Evolutionary conservation across 768 basidiomycete genomes (phyloP).

Genomic region (Melanogaster broomeanus): DNA sequence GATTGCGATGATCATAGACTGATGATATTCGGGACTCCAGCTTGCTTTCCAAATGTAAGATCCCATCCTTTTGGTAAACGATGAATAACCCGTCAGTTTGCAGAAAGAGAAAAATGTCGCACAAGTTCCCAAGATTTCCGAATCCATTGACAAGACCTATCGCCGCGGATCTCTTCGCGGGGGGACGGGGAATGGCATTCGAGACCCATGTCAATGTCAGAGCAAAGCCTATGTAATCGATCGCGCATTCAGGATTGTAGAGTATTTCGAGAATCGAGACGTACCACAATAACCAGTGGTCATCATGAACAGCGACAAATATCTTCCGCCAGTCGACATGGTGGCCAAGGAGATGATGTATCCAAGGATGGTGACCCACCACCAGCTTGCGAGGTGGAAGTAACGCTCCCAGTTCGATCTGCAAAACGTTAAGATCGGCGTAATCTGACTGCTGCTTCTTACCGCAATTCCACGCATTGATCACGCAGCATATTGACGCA

Average conservation of each 20-base stretch:
- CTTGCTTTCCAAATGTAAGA: conserved; percentile 60
- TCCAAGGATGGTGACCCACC: conserved; percentile 61
- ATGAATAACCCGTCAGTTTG: not conserved
- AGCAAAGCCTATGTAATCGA: conserved; percentile 35
- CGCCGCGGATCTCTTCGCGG: conserved; percentile 50
- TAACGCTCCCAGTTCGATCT: conserved; percentile 68
- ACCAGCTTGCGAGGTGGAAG: conserved; percentile 57
- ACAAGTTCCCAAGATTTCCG: conserved; percentile 63
- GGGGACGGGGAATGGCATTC: conserved; percentile 60
- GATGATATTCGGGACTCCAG: conserved; percentile 68
- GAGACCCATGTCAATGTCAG: conserved; percentile 62
- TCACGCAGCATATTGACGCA: conserved; percentile 46
- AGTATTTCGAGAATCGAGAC: not conserved
- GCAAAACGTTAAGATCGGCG: not conserved
- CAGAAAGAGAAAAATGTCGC: conserved; percentile 18
- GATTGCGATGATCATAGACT: conserved; percentile 55
- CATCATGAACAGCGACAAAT: conserved; percentile 68
- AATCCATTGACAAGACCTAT: conserved; percentile 65
- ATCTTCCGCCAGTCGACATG: conserved; percentile 50
- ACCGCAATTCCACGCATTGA: conserved; percentile 61
- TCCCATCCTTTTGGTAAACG: conserved; percentile 44
- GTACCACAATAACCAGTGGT: conserved; percentile 48
- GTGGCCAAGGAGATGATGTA: conserved; percentile 61
- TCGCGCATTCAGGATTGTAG: not conserved
- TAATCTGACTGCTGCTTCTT: not conserved